Evolutionary conservation across 805 yeast species (phyloP), one percentile per base, ranked within the genome.

Genomic region (Jamesozyma lodderae): DNA sequence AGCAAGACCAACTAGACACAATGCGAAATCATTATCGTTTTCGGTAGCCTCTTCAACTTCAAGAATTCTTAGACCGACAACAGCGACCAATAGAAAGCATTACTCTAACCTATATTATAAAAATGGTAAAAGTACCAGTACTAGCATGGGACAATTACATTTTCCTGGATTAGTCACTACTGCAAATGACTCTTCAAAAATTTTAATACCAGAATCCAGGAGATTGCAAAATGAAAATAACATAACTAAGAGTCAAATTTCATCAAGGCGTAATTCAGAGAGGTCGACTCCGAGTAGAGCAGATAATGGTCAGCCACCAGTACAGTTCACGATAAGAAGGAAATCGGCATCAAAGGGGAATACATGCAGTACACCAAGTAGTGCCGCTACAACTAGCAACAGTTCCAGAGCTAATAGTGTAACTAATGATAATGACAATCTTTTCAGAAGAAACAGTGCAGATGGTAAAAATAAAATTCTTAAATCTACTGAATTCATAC

Each of bases 31-130:
- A 6, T 40, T 45, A 7, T 47, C 54, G 30, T 41, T 51, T 17
- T 49, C 53, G 3, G 42, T 48, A 8, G 37, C 51, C 5, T 48
- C 56, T 7, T 49, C 57, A 25, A 34, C 45, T 3, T 37, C 53
- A 6, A 44, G 49, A n/a, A 31, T 41, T 3, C 38, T 41, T 18
- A 45, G 29, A 23, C 21, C 31, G 16, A 20, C 35, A 17, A 38
- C n/a, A n/a, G n/a, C n/a, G n/a, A n/a, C n/a, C n/a, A n/a, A n/a
- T n/a, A n/a, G n/a, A n/a, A n/a, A n/a, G n/a, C n/a, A n/a, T n/a
- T n/a, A n/a, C n/a, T n/a, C n/a, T n/a, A n/a, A n/a, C n/a, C n/a
- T n/a, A n/a, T n/a, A n/a, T n/a, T n/a, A n/a, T 13, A 25, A 13
- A 25, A 7, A 25, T 25, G n/a, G 28, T 25, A 11, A 6, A 25